These are phyloP conservation scores for Fonsecaea pedrosoi DNA, from an alignment of 2,329 filamentous ascomycete species.

Conservation along the genomic window DNA sequence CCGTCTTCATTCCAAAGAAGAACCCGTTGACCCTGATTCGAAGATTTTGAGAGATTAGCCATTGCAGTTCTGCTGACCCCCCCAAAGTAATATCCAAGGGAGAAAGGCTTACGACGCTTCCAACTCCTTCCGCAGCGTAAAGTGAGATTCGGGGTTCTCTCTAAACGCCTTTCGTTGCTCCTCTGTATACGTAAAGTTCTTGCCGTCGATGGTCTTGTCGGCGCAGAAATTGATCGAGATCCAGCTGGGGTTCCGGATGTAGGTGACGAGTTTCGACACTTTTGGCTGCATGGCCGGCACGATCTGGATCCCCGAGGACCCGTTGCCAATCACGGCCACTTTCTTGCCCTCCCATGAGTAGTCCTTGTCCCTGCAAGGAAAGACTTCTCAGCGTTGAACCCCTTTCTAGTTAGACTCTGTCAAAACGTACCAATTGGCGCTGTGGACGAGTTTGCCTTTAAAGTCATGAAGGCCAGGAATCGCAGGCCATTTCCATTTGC, in stretches of 20 bases:
- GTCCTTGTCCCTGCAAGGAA: conserved; percentile 50
- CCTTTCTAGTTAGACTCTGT: conserved; percentile 42
- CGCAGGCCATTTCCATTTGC: conserved; percentile 43
- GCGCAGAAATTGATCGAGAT: conserved; percentile 33
- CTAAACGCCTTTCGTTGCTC: conserved; percentile 26
- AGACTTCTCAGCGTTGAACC: conserved; percentile 27
- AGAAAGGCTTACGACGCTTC: conserved; percentile 32
- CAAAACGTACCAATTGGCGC: conserved; percentile 44
- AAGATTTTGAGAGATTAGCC: conserved; percentile 28
- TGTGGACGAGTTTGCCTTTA: conserved; percentile 46
- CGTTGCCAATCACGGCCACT: conserved; percentile 42
- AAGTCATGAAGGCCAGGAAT: conserved; percentile 47
- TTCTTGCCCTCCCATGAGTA: conserved; percentile 53
- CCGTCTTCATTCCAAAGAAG: conserved; percentile 27
- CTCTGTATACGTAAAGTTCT: conserved; percentile 32
- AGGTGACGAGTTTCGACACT: conserved; percentile 40
- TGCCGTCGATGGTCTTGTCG: conserved; percentile 26
- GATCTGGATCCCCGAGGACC: conserved; percentile 39
- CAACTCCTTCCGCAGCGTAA: conserved; percentile 46
- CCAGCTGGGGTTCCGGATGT: conserved; percentile 31
- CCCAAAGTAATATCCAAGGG: conserved; percentile 23
- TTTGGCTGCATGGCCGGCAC: conserved; percentile 47
- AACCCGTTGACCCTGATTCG: conserved; percentile 31
- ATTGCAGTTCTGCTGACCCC: conserved; percentile 39
- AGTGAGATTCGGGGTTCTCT: conserved; percentile 34